These are phyloP conservation scores for Schizonepeta tenuifolia DNA, from an alignment of 257 asterid species.

Conservation along the genomic window DNA sequence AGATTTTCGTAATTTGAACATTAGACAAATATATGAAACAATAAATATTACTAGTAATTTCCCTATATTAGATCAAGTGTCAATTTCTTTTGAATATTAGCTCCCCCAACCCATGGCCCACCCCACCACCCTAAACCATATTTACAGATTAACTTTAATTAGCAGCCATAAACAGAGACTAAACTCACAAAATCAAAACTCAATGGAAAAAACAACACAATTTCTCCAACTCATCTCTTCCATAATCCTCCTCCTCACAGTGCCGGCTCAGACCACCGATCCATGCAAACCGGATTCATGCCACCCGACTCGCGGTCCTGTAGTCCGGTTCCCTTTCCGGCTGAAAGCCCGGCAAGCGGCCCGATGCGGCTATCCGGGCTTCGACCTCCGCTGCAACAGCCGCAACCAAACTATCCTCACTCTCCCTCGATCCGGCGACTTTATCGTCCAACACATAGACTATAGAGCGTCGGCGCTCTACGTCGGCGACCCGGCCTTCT, in stretches of 20 bases:
- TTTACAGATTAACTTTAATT: not conserved
- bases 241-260: constrained; percentile 30
- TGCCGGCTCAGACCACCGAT: constrained; percentile 26
- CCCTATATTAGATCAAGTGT: not conserved
- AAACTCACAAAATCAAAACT: not conserved
- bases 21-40: not conserved
- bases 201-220: constrained; percentile 21
- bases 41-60: not conserved
- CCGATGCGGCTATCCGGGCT: constrained; percentile 65
- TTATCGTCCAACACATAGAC: constrained; percentile 50
- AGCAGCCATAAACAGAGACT: not conserved
- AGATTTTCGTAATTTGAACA: not conserved
- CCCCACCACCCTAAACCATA: not conserved
- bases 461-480: constrained; percentile 41
- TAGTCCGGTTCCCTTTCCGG: constrained; percentile 71
- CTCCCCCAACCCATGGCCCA: not conserved
- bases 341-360: constrained; percentile 35
- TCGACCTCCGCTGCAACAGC: constrained; percentile 63
- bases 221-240: constrained; percentile 19
- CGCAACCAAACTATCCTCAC: constrained; percentile 44
- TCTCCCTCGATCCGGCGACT: constrained; percentile 64
- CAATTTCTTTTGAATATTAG: constrained; percentile 7
- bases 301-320: constrained; percentile 39
- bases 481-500: constrained; percentile 52
- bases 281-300: constrained; percentile 53